Base-by-base conservation (phyloP, 306 rosid species). In the Cicer chorassanicum region DNA sequence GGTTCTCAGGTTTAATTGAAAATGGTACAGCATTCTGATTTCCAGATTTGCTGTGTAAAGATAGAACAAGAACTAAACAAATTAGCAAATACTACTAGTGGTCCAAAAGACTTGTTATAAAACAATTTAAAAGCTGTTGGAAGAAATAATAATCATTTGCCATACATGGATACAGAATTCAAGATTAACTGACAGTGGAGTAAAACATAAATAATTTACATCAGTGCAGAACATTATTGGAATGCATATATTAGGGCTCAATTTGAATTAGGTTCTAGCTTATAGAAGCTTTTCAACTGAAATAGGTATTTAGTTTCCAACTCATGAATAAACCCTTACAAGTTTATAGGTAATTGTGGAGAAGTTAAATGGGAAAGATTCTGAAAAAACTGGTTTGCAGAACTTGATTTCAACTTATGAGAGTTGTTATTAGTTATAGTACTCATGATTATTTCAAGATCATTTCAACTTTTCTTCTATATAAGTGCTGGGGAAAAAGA, bases 1-100 rank as follows among this genome's bases (percentile, higher is more conserved):
- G 77, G 82, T 74, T 84, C 24, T 89, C 93, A 1, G 84, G 86
- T 78, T 86, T 89, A 41, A 71, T 77, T 68, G 88, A 55, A 79
- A 84, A 83, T 21, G 87, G 87, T 74, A 82, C 73, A 42, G 84
- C 61, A 78, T 76, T 82, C 76, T 84, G 88, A 84, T 81, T 82
- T 75, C 85, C 90, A 7, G 83, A 78, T 70, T 81, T 88, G 80
- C 95, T 87, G 89, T 75, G 60, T 74, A 79, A 65, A 56, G 40
- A 66, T 48, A 44, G 71, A 70, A 60, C 62, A 78, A 24, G 16
- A 66, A 72, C 53, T 54, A 74, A 66, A 38, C n/a, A 70, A 61
- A 56, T 53, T 57, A 72, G 72, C 21, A 77, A 24, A 63, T 43
- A 62, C 77, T 15, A 36, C 34, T 57, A 55, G 62, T 68, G 68